Evolutionary conservation across 208 protist species (phyloP).

Genomic region (Trypanosoma rangeli): DNA sequence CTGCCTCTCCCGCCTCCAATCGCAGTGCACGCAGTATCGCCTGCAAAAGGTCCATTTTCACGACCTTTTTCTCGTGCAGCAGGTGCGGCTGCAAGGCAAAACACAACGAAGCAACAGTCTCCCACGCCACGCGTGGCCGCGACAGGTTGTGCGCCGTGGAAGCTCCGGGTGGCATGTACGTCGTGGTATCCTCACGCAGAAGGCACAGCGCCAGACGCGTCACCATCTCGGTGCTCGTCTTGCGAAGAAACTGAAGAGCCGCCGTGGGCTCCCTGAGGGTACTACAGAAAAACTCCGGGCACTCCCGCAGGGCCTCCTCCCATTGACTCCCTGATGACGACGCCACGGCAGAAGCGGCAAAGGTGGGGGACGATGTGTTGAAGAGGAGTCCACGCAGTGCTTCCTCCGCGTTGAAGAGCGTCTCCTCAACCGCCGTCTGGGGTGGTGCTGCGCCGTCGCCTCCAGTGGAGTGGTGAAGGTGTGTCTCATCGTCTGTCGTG

Average conservation of each 20-base stretch:
- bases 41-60: conserved; percentile 44
- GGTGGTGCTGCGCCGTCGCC: background rate
- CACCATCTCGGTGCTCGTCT: conserved; percentile 29
- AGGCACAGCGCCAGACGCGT: conserved; percentile 25
- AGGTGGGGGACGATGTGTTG: conserved; percentile 14
- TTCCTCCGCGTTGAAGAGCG: conserved; percentile 42
- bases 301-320: conserved; percentile 28
- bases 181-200: conserved; percentile 18
- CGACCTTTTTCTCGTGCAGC: conserved; percentile 22
- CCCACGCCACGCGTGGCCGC: conserved; percentile 40
- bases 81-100: conserved; percentile 39
- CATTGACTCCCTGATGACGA: conserved; percentile 4
- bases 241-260: conserved; percentile 46
- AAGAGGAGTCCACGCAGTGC: conserved; percentile 38
- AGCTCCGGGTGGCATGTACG: background rate
- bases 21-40: conserved; percentile 34
- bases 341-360: background rate
- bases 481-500: background rate
- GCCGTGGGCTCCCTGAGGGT: conserved; percentile 47
- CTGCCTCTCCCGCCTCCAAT: background rate
- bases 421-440: background rate
- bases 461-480: background rate
- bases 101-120: conserved; percentile 41
- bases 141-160: background rate
- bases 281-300: conserved; percentile 43